Evolutionary conservation across 176 grass and related monocot genomes (phyloP).

Genomic region (Melocanna baccifera): DNA sequence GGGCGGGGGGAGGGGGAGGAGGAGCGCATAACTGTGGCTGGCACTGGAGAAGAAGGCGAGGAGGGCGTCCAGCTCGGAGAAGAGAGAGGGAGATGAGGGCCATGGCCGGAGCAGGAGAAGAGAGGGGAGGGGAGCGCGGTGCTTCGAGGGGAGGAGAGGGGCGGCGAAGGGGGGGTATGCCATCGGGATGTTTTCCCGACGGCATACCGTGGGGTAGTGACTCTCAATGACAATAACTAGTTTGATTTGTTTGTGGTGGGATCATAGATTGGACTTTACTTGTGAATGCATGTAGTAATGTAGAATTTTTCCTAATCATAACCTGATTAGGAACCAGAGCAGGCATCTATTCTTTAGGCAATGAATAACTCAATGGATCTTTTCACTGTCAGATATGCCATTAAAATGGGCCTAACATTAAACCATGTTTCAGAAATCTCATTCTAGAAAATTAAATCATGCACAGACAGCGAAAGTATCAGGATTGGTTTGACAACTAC

Average conservation of each 20-base stretch:
- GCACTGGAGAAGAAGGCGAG: too few species aligned
- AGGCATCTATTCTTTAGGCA: conserved; percentile 1
- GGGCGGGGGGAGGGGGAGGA: too few species aligned
- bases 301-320: neutral
- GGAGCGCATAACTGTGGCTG: too few species aligned
- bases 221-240: conserved; percentile 21
- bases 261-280: conserved; percentile 5
- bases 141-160: too few species aligned
- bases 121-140: too few species aligned
- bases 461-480: neutral
- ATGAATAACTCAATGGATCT: neutral
- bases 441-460: neutral
- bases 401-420: neutral
- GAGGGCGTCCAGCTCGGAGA: too few species aligned
- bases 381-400: neutral
- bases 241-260: neutral
- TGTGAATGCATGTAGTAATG: neutral
- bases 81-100: too few species aligned
- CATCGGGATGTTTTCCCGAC: too few species aligned
- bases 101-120: too few species aligned
- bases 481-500: neutral
- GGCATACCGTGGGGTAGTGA: too few species aligned
- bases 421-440: conserved; percentile 16
- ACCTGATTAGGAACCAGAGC: neutral
- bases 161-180: too few species aligned